Base-by-base conservation (phyloP, 352 stramenopile genomes). In the Globisporangium paddicum region DNA sequence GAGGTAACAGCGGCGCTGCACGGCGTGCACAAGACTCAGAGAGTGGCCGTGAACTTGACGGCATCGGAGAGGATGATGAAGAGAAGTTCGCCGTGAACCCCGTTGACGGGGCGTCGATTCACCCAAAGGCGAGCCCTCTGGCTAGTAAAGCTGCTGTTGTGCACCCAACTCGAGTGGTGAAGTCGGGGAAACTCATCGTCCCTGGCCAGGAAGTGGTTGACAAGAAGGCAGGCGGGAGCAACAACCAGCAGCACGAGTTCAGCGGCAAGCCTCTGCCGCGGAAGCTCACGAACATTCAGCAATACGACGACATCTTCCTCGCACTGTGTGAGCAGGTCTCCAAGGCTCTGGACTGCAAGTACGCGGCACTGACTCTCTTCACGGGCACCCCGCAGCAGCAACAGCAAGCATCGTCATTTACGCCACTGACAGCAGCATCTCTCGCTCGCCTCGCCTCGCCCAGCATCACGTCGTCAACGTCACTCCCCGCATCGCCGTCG, bases 361-460 rank as follows among this genome's bases (percentile, higher is more conserved):
- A 84, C 54, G 80, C 82, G 2, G 81, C 79, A 0, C 37, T 93
- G 26, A 86, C 71, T 28, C 32, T 93, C 21, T 85, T 85, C 25
- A 78, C 67, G 5, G 19, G 34, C 38, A 30, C 9, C 38, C 55
- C 55, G 44, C 50, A n/a, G 13, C 48, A 37, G 13, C 30, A 14
- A 18, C 34, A 4, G 3, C 9, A 5, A 14, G 28, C 16, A 5
- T 21, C 38, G 9, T 44, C 38, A 21, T 44, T 21, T 21, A n/a
- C 38, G 19, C 38, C 38, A 44, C 21, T 21, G 38, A 44, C 38
- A 19, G 38, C 38, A 9, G 38, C 16, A 7, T 44, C 38, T 44
- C 38, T 44, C 38, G 16, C 38, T 44, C 38, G 16, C 38, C 5
- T 37, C 19, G 30, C 25, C 16, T 16, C 23, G n/a, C 56, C 21